A percentile compares a stretch with the other conserved stretches of the same genome.
These are phyloP conservation scores for Trichoderma oligosporum DNA, from an alignment of 2,329 filamentous ascomycete species.

Conservation along the genomic window DNA sequence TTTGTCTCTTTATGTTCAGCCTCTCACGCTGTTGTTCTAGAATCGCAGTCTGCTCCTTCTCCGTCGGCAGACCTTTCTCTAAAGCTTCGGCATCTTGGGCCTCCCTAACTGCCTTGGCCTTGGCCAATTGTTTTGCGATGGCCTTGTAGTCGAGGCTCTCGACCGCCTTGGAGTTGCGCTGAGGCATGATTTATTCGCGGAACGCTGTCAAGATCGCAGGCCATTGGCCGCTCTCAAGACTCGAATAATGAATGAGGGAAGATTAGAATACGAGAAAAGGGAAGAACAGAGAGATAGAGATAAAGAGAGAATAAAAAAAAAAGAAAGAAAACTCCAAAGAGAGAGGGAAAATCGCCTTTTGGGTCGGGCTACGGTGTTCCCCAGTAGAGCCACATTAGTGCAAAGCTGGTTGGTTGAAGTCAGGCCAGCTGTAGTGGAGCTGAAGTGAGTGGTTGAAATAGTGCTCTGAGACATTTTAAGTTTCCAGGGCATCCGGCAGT, in stretches of 20 bases:
- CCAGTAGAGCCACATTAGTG: constrained; percentile 11
- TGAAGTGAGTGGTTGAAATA: constrained; percentile 4
- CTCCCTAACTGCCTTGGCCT: constrained; percentile 47
- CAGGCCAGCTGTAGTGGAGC: constrained; percentile 16
- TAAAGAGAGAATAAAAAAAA: background rate
- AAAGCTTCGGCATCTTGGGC: constrained; percentile 35
- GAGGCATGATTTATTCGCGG: constrained; percentile 28
- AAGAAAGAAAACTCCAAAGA: background rate
- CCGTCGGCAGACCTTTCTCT: constrained; percentile 30
- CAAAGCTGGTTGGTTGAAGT: constrained; percentile 10
- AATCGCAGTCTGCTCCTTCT: constrained; percentile 35
- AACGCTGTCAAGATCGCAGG: constrained; percentile 13
- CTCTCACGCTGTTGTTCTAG: constrained; percentile 44
- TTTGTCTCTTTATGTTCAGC: constrained; percentile 47
- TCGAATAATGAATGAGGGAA: background rate
- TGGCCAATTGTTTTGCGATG: constrained; percentile 52
- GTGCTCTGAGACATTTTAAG: constrained; percentile 11
- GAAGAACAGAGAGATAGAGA: background rate
- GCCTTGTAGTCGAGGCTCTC: constrained; percentile 46
- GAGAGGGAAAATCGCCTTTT: background rate
- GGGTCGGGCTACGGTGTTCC: constrained; percentile 14
- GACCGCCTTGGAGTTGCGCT: constrained; percentile 26
- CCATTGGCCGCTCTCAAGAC: constrained; percentile 13
- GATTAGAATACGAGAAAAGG: no score
- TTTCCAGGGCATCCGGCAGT: constrained; percentile 8